Conservation (phyloP, 2,329 filamentous ascomycete species). For the Blastomyces silverae region DNA sequence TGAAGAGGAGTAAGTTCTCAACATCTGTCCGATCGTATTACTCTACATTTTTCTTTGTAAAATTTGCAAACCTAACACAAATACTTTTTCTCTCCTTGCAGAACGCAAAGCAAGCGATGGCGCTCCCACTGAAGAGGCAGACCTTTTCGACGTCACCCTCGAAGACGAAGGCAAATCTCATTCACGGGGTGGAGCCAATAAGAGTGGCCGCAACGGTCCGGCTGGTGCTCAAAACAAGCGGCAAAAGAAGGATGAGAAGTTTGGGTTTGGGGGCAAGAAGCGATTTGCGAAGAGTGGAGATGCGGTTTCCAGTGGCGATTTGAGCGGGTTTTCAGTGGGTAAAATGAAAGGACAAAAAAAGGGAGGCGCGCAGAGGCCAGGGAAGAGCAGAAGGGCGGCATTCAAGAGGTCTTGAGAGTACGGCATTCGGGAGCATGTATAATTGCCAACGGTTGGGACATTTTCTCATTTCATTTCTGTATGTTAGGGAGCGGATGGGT, state of each 20-base stretch:
- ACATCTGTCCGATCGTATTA: not conserved
- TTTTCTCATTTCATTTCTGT: not conserved
- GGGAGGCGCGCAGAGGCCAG: conserved; percentile 41
- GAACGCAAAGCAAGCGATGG: conserved; percentile 69
- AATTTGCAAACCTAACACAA: conserved; percentile 24
- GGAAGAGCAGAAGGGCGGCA: conserved; percentile 46
- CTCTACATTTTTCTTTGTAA: conserved; percentile 11
- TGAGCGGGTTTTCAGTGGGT: conserved; percentile 71
- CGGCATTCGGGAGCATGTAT: not conserved
- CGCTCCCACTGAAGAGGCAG: conserved; percentile 65
- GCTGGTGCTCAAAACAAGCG: conserved; percentile 60
- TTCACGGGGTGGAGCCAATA: conserved; percentile 36
- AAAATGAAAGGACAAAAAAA: conserved; percentile 64
- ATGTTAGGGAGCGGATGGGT: not conserved
- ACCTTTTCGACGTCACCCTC: conserved; percentile 85
- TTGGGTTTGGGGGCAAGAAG: conserved; percentile 95
- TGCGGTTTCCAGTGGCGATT: conserved; percentile 71
- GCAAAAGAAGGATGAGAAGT: conserved; percentile 90
- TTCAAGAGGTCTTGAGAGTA: conserved; percentile 24
- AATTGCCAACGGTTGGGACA: not conserved
- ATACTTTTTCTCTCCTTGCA: conserved; percentile 35
- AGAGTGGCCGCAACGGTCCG: conserved; percentile 27
- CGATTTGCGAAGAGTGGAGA: conserved; percentile 83
- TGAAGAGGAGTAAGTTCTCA: conserved; percentile 83
- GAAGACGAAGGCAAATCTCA: conserved; percentile 58